Conservation (phyloP, 768 basidiomycete species). For the Hericium erinaceus region DNA sequence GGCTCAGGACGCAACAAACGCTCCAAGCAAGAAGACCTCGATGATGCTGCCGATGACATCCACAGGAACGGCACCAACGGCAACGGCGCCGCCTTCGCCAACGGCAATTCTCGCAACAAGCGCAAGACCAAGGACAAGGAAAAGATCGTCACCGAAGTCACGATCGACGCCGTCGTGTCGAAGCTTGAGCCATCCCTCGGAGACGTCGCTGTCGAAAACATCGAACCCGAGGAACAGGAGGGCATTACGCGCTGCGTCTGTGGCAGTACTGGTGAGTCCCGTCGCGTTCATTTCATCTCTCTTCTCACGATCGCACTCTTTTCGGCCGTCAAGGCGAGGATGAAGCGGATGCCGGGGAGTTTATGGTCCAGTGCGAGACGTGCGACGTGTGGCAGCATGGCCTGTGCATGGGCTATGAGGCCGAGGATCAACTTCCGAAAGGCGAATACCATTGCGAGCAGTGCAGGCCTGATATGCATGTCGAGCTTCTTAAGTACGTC, state of each 20-base stretch:
- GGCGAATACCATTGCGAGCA: constrained; percentile 91
- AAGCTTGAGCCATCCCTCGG: constrained; percentile 2
- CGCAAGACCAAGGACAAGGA: constrained; percentile 64
- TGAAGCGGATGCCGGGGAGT: constrained; percentile 79
- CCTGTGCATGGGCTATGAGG: constrained; percentile 87
- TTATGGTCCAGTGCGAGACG: constrained; percentile 96
- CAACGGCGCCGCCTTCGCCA: constrained; percentile 21
- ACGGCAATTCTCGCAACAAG: constrained; percentile 37
- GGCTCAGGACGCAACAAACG: constrained; percentile 39
- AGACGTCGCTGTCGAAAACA: constrained; percentile 24
- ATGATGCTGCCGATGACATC: constrained; percentile 47
- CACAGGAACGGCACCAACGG: constrained; percentile 33
- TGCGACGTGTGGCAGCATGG: constrained; percentile 99
- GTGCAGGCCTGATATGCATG: constrained; percentile 82
- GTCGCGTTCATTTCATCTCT: constrained; percentile 9
- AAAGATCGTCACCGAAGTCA: constrained; percentile 18
- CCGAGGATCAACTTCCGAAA: constrained; percentile 60
- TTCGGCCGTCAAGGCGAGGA: constrained; percentile 39
- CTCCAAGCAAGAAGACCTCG: constrained; percentile 65
- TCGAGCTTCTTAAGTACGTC: constrained; percentile 70
- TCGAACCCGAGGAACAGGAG: constrained; percentile 43
- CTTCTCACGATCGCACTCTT: constrained; percentile 16
- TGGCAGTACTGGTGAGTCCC: constrained; percentile 61
- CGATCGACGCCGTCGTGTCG: constrained; percentile 16
- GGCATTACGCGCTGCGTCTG: constrained; percentile 79